phyloP scores from a whole-genome alignment of 768 basidiomycete genomes.

The Ramaria rubella region DNA sequence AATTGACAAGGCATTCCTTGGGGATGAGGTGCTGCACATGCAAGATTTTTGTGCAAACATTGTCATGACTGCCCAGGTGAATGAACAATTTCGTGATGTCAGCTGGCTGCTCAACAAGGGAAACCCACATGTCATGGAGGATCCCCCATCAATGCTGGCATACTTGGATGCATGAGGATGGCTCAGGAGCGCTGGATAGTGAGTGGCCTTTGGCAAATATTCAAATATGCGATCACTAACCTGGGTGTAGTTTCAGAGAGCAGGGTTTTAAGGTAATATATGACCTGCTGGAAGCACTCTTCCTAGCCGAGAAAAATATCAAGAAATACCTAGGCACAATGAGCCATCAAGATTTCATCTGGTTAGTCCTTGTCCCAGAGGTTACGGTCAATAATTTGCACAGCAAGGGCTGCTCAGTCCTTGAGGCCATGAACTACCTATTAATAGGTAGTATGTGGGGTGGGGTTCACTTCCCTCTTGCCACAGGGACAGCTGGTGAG shows the following conservation, averaged over 20 bases:
- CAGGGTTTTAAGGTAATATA: neutral
- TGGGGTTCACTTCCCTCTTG: no score
- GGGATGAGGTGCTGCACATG: neutral
- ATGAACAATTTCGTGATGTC: neutral
- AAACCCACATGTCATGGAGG: neutral
- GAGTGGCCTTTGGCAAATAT: no score
- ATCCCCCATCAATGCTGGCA: neutral
- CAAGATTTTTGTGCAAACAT: neutral
- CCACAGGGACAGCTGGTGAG: no score
- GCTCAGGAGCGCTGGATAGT: neutral
- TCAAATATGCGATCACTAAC: neutral
- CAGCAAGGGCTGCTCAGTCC: no score
- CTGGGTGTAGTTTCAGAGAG: neutral
- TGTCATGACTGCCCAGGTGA: neutral
- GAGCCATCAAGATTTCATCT: no score
- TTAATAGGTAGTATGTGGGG: no score
- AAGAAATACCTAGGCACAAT: no score
- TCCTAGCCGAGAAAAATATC: no score
- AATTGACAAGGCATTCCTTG: neutral
- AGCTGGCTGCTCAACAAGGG: neutral
- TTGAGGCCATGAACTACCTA: no score
- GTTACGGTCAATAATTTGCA: no score
- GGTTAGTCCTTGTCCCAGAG: no score
- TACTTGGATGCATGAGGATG: neutral
- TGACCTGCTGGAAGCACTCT: neutral